Evolutionary conservation across 2,329 filamentous ascomycete genomes (phyloP), one percentile per base, ranked within the genome.

Genomic region (Monilinia fructicola): DNA sequence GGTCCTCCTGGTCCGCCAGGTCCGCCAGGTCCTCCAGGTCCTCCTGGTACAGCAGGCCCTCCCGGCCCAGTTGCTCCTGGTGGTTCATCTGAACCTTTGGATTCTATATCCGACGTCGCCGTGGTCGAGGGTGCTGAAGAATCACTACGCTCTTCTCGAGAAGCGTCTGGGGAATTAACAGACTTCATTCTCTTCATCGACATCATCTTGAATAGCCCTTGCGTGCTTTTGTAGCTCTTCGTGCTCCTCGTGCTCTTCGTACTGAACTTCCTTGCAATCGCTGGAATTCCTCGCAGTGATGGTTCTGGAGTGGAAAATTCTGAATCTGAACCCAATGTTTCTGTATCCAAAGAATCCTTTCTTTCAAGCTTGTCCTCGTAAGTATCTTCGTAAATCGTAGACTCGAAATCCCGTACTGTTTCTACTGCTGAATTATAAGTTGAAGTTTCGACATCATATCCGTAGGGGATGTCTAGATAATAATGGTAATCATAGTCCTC

Each of bases 171-270:
- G 26, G 42, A 50, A 12, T 9, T 28, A 38, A 28, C 23, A 16
- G 42, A 48, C 21, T 23, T 60, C 9, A 60, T 18, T 35, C 42
- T 59, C n/a, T 26, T 58, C 3, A 31, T 50, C 18, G 54, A 65
- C 54, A 65, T 59, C 28, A 59, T 65, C 44, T 58, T 65, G 7
- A 65, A 59, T n/a, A 65, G 42, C 23, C 63, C 63, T 11, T 28
- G 52, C 12, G 50, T 38, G 18, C 54, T 11, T 31, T 42, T 42
- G 2, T 26, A 21, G 16, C 63, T 44, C n/a, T n/a, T 35, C 16
- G 26, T 48, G 5, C 46, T 50, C 12, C 9, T 60, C 7, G 28
- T 48, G 12, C 42, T 59, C 44, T 38, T 65, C 23, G 63, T 59
- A 23, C 63, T 65, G 18, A 23, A 23, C 21, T 59, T 42, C 35